Conservation (phyloP, 2,329 filamentous ascomycete species). For the Colletotrichum eleusines region DNA sequence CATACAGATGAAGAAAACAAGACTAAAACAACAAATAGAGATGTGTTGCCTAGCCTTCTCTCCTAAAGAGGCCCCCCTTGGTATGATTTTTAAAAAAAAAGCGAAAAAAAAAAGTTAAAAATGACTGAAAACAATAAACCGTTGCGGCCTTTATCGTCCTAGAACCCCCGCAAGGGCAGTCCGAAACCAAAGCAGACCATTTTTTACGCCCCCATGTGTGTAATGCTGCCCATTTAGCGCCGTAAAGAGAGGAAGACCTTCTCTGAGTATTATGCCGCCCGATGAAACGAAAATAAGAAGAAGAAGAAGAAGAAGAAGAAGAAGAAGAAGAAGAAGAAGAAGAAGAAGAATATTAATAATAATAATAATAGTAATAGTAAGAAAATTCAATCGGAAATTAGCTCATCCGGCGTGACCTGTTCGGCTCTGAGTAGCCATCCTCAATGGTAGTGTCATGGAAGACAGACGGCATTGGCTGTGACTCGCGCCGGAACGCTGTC, state of each 20-base stretch:
- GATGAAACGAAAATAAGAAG: not conserved
- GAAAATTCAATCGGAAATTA: too few species aligned
- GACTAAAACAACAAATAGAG: not conserved
- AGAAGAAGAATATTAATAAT: conserved; percentile 2
- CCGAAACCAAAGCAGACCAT: conserved; percentile 5
- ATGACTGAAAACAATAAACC: too few species aligned
- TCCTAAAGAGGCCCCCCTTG: not conserved
- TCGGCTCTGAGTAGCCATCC: conserved; percentile 21
- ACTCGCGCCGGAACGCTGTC: conserved; percentile 54
- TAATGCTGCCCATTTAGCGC: conserved; percentile 2
- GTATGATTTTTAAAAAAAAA: conserved; percentile 19
- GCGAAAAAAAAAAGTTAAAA: not conserved
- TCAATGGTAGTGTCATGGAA: conserved; percentile 28
- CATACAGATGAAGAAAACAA: not conserved
- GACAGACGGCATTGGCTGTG: conserved; percentile 42
- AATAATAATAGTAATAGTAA: too few species aligned
- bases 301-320: not conserved
- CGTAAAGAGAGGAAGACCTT: not conserved
- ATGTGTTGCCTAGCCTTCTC: not conserved
- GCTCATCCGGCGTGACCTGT: conserved; percentile 3
- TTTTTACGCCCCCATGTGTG: conserved; percentile 22
- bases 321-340: not conserved
- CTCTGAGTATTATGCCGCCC: conserved; percentile 17
- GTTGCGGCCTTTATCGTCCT: conserved; percentile 20
- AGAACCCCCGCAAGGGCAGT: conserved; percentile 29